These are phyloP conservation scores for Noccaea bulbosa DNA, from an alignment of 345 rosid genomes.

Conservation along the genomic window DNA sequence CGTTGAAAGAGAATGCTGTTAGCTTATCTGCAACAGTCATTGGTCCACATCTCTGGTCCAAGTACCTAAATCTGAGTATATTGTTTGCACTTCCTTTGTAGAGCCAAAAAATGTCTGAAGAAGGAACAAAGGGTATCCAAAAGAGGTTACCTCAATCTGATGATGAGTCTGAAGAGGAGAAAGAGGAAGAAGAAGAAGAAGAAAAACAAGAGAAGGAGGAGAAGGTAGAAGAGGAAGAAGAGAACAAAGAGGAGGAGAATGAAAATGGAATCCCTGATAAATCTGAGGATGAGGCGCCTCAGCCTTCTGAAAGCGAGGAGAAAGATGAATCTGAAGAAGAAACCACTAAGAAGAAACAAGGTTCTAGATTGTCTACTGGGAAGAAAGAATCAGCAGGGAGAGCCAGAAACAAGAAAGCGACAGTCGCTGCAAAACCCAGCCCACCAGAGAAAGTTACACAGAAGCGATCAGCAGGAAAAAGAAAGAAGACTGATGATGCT, in stretches of 20 bases:
- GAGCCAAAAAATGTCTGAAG: constrained; percentile 63
- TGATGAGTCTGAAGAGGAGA: constrained; percentile 53
- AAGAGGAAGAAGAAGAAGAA: constrained; percentile 44
- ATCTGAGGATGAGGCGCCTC: constrained; percentile 48
- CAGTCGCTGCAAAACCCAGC: constrained; percentile 48
- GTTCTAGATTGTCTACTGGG: constrained; percentile 47
- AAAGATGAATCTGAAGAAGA: constrained; percentile 62
- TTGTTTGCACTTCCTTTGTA: constrained; percentile 35
- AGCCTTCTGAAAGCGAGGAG: constrained; percentile 79
- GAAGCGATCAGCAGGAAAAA: constrained; percentile 57
- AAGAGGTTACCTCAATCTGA: constrained; percentile 56
- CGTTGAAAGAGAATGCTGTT: constrained; percentile 11
- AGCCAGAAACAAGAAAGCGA: constrained; percentile 56
- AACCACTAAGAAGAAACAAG: constrained; percentile 56
- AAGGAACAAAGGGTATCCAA: constrained; percentile 46
- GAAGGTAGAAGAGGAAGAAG: constrained; percentile 50
- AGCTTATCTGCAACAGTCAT: constrained; percentile 7
- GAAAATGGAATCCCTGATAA: constrained; percentile 56
- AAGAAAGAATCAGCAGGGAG: constrained; percentile 65
- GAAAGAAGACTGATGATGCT: constrained; percentile 57
- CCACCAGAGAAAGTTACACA: constrained; percentile 59
- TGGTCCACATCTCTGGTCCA: constrained; percentile 5
- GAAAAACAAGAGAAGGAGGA: constrained; percentile 67
- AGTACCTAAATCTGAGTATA: constrained; percentile 13
- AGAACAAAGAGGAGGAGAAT: constrained; percentile 53